Conservation (phyloP, 805 yeast species). For the Nakazawaea sp. region DNA sequence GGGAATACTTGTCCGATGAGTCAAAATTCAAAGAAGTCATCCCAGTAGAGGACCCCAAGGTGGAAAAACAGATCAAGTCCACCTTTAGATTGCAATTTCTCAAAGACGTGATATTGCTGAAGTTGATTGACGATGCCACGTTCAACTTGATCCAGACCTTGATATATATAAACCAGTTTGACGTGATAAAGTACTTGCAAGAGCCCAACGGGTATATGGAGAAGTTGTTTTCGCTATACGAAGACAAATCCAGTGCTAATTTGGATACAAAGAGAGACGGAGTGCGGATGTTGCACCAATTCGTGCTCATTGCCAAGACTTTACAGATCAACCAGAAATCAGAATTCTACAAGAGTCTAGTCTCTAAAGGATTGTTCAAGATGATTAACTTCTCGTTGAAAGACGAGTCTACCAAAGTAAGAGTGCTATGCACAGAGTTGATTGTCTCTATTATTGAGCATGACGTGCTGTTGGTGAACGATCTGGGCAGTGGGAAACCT, state of each 20-base stretch:
- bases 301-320: conserved; percentile 65
- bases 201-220: conserved; percentile 45
- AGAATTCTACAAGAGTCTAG: conserved; percentile 55
- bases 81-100: conserved; percentile 76
- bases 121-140: conserved; percentile 76
- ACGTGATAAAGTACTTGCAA: conserved; percentile 53
- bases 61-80: conserved; percentile 53
- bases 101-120: conserved; percentile 79
- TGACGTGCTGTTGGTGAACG: conserved; percentile 58
- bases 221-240: conserved; percentile 54
- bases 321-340: conserved; percentile 55
- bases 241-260: conserved; percentile 11
- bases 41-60: conserved; percentile 45
- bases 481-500: conserved; percentile 9
- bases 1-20: conserved; percentile 54
- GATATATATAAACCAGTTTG: conserved; percentile 63
- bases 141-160: conserved; percentile 59
- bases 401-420: conserved; percentile 37
- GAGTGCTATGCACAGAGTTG: conserved; percentile 74
- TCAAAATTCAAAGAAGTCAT: conserved; percentile 65
- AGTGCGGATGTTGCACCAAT: conserved; percentile 72
- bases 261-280: conserved; percentile 53
- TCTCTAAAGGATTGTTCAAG: conserved; percentile 62
- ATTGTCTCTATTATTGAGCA: conserved; percentile 79
- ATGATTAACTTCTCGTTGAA: conserved; percentile 68